Conservation (phyloP, 2,329 filamentous ascomycete species). For the Diaporthe vaccinii region DNA sequence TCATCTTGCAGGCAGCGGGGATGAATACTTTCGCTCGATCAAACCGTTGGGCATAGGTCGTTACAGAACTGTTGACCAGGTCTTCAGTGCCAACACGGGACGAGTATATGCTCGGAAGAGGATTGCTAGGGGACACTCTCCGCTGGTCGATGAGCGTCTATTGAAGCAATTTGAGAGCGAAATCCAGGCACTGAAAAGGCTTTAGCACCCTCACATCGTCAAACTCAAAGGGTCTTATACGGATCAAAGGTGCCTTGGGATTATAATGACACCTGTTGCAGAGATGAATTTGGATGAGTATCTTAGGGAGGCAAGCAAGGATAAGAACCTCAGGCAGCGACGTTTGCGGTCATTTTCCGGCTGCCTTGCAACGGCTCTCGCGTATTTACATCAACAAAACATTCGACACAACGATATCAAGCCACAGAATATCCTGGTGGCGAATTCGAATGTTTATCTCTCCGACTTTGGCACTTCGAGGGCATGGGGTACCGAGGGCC, state of each 20-base stretch:
- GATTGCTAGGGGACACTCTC: not conserved
- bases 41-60: not conserved
- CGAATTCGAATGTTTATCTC: slow-evolving; percentile 22
- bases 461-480: slow-evolving; percentile 40
- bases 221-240: slow-evolving; percentile 4
- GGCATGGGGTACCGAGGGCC: slow-evolving; percentile 4
- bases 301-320: not conserved
- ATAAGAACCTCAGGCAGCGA: not conserved
- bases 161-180: slow-evolving; percentile 7
- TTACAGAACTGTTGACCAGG: not conserved
- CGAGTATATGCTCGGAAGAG: slow-evolving; percentile 14
- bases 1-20: not conserved
- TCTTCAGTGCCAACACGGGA: not conserved
- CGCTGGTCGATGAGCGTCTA: not conserved
- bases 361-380: not conserved
- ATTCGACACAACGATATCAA: slow-evolving; percentile 40
- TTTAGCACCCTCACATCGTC: slow-evolving; percentile 5
- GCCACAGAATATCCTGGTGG: slow-evolving; percentile 41
- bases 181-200: not conserved
- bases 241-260: not conserved
- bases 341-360: not conserved
- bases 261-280: not conserved
- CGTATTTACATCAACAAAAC: not conserved
- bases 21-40: not conserved
- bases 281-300: slow-evolving; percentile 12